Base-by-base conservation (phyloP, 225 moss, liverwort and hornwort species). In the Physcomitrium patens region DNA sequence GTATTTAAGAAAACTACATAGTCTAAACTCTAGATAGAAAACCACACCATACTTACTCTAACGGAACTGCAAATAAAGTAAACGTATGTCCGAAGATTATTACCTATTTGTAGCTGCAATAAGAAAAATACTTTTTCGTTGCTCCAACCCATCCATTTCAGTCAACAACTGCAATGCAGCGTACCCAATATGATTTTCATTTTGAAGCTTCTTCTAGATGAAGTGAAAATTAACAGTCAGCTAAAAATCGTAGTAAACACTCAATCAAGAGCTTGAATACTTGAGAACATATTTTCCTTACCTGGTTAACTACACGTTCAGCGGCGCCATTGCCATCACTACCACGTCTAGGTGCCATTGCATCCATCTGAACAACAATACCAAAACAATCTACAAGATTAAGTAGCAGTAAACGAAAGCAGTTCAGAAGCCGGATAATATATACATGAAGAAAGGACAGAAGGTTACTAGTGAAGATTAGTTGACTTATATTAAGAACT, bases 251-350 rank as follows among this genome's bases (percentile, higher is more conserved):
- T 57, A 8, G 16, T 11, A 51, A 53, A 49, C 3, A 3, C 11
- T 49, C 48, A 55, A 55, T 19, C 12, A 55, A 55, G 19, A 55
- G 19, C 54, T 9, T 20, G 8, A 47, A 57, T 31, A 42, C 42
- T 28, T 3, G 53, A 81, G 37, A 56, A 44, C 12, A 74, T 15
- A n/a, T 31, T 71, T 16, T 68, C 16, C 55, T 68, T 76, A 94
- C 96, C 94, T 97, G 97, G 85, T 97, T 97, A 53, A 97, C 97
- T 47, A 97, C 97, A 55, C 97, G 92, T 82, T 97, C 97, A 60
- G 94, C 97, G 67, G 97, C 97, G 72, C 91, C 92, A 74, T 97
- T 97, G 63, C 94, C 97, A 77, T 94, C 97, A 82, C 85, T 93
- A 46, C 97, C 97, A 82, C 97, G 94, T 78, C 90, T 94, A 37